Conservation (phyloP, 768 basidiomycete genomes). For the Pulveroboletus sp. region DNA sequence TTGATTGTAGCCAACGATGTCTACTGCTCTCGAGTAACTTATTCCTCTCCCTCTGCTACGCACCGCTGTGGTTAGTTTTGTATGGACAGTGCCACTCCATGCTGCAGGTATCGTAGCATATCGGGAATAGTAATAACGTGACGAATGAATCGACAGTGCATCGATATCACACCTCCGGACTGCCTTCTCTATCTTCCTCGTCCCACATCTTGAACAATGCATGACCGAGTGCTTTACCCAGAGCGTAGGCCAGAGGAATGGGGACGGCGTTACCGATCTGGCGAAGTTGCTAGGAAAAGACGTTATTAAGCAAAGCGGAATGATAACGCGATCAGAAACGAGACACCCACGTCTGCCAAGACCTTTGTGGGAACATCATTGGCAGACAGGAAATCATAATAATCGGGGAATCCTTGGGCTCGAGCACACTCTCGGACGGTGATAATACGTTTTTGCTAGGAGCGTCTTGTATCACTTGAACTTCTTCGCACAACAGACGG, state of each 20-base stretch:
- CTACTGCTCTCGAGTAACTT: constrained; percentile 7
- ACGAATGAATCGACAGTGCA: neutral
- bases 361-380: constrained; percentile 34
- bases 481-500: neutral
- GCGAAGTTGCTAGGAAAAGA: constrained; percentile 52
- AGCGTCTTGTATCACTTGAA: neutral
- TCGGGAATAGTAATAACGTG: neutral
- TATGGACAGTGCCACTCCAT: neutral
- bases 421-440: constrained; percentile 67
- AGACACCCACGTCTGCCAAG: constrained; percentile 49
- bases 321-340: neutral
- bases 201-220: constrained; percentile 47
- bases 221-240: constrained; percentile 47
- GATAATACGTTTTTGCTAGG: constrained; percentile 67
- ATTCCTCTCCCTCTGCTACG: constrained; percentile 8
- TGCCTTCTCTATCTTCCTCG: constrained; percentile 40
- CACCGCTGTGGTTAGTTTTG: neutral
- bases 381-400: constrained; percentile 55
- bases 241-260: constrained; percentile 59
- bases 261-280: constrained; percentile 84
- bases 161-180: constrained; percentile 36
- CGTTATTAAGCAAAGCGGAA: neutral
- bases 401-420: constrained; percentile 75
- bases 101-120: neutral
- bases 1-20: neutral